These are phyloP conservation scores for Diospyros kaki DNA, from an alignment of 148 eudicot genomes.

Conservation along the genomic window DNA sequence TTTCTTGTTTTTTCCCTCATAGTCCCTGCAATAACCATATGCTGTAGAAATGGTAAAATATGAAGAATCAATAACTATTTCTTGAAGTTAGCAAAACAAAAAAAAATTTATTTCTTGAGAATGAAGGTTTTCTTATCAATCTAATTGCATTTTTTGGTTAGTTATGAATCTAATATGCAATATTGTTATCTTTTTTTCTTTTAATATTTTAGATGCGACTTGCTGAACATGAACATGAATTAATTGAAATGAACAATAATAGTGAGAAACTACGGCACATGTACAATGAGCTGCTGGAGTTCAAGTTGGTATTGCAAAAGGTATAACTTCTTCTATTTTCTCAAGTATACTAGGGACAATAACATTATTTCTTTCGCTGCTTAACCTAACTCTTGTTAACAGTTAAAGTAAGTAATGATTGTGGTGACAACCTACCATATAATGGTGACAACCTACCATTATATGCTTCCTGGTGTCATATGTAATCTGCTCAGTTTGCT, in stretches of 20 bases:
- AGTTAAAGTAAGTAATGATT: slow-evolving; percentile 6
- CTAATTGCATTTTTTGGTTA: background rate
- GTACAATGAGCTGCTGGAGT: slow-evolving; percentile 79
- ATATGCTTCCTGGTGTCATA: too few species aligned
- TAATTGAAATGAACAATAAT: slow-evolving; percentile 84
- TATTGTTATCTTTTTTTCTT: slow-evolving; percentile 11
- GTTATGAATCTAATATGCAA: background rate
- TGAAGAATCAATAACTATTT: background rate
- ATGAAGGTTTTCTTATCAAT: background rate
- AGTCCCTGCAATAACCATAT: background rate
- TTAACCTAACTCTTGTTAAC: background rate
- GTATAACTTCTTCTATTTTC: slow-evolving; percentile 33
- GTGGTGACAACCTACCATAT: background rate
- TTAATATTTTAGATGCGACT: slow-evolving; percentile 57
- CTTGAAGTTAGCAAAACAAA: too few species aligned
- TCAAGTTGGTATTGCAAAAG: slow-evolving; percentile 89
- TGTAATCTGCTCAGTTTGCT: background rate
- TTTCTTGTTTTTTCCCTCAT: background rate
- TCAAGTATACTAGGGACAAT: background rate
- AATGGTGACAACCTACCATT: too few species aligned
- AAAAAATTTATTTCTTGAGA: background rate
- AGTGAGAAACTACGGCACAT: slow-evolving; percentile 77
- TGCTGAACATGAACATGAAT: slow-evolving; percentile 90
- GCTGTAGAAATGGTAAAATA: background rate
- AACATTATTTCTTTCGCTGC: slow-evolving; percentile 4